Percentiles rank a stretch among this genome's conserved stretches.
Evolutionary conservation across 805 yeast genomes (phyloP).

Genomic region (Nakazawaea populi): DNA sequence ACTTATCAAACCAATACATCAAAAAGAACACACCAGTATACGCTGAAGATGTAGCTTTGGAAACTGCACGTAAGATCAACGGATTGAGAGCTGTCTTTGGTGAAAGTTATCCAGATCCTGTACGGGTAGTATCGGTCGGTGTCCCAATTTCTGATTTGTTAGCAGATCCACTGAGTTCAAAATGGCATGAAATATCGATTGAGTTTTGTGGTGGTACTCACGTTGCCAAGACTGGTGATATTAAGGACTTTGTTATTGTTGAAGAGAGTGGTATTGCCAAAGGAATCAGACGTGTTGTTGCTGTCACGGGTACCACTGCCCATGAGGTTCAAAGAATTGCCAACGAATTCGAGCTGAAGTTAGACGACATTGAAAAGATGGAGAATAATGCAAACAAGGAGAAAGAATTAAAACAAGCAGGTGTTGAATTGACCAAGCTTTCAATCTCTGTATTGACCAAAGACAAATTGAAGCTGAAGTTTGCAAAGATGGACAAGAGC

Average conservation of each 20-base stretch:
- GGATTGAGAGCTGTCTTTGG: conserved; percentile 98
- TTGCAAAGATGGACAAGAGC: conserved; percentile 73
- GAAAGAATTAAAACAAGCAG: conserved; percentile 72
- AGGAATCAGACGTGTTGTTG: conserved; percentile 97
- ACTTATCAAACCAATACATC: conserved; percentile 65
- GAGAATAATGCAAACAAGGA: conserved; percentile 75
- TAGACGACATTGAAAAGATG: conserved; percentile 55
- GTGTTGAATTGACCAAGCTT: conserved; percentile 78
- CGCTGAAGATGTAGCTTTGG: conserved; percentile 76
- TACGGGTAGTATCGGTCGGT: conserved; percentile 95
- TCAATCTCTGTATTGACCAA: conserved; percentile 79
- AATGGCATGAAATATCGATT: conserved; percentile 76
- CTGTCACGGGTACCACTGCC: conserved; percentile 91
- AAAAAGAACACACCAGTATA: conserved; percentile 67
- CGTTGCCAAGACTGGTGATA: conserved; percentile 86
- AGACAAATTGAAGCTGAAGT: conserved; percentile 66
- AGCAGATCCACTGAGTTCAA: conserved; percentile 58
- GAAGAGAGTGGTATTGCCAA: conserved; percentile 98
- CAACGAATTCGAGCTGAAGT: conserved; percentile 54
- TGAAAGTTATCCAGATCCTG: conserved; percentile 98
- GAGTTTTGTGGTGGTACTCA: conserved; percentile 99
- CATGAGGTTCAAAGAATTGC: conserved; percentile 86
- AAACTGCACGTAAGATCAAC: conserved; percentile 62
- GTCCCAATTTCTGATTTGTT: conserved; percentile 79
- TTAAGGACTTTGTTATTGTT: conserved; percentile 79